A percentile compares a stretch with the other conserved stretches of the same genome.
Evolutionary conservation across 495 filamentous ascomycete species (phyloP).

Genomic region (Rostrohypoxylon terebratum): DNA sequence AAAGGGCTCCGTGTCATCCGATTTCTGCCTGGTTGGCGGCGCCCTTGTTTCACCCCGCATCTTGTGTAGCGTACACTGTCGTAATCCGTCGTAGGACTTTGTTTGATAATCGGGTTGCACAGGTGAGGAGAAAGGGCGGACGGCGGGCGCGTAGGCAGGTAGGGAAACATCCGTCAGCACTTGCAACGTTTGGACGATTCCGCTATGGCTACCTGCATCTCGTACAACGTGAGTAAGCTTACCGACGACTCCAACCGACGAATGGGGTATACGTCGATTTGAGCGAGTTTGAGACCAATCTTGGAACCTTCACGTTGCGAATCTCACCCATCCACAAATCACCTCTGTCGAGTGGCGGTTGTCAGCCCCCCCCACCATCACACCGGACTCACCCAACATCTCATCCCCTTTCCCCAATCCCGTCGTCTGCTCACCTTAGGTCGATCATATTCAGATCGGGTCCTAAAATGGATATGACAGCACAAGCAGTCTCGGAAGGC

Average conservation of each 20-base stretch:
- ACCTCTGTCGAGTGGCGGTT: neutral
- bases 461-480: conserved; percentile 16
- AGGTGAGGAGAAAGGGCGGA: neutral
- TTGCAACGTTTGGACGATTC: neutral
- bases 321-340: neutral
- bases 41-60: conserved; percentile 11
- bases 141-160: neutral
- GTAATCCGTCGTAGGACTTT: neutral
- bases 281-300: neutral
- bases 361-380: conserved; percentile 1
- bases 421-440: neutral
- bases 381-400: neutral
- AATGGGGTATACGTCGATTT: neutral
- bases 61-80: neutral
- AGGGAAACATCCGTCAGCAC: too few relatives aligned
- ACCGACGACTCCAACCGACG: neutral
- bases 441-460: neutral
- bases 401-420: neutral
- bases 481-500: conserved; percentile 35
- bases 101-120: conserved; percentile 1
- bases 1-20: neutral
- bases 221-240: neutral
- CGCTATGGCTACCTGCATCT: neutral
- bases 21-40: neutral
- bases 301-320: neutral